Base-by-base conservation (phyloP, 208 protist genomes). In the Kentomonas sorsogonicus region DNA sequence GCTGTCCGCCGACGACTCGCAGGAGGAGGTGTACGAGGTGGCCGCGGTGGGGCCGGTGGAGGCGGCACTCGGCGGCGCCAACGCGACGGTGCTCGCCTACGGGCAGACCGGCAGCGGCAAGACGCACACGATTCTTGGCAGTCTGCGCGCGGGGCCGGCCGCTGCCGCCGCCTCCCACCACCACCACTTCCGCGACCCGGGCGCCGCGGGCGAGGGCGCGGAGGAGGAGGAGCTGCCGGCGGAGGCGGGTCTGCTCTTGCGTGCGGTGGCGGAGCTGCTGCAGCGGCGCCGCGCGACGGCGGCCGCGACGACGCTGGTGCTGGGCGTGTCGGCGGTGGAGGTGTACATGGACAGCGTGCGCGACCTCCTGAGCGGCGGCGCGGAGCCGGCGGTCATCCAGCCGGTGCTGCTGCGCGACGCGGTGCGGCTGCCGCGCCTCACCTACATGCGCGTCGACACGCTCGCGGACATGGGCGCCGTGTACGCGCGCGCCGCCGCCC, bases 91-190 rank as follows among this genome's bases (percentile, higher is more conserved):
- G 25, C 59, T 91, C 27, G 72, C 83, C 11, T 93, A 93, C 52
- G 89, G 90, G 7, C 87, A 96, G 61, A 96, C 85, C 1, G 86
- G 89, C 22, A 91, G 81, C 48, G 94, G 94, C 6, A 93, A 93
- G 67, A 90, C 86, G 10, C 83, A 79, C 73, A 91, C 86, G 2
- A 64, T 90, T 34, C 71, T 90, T 15, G 79, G 69, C 5, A n/a
- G n/a, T n/a, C n/a, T n/a, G n/a, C n/a, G n/a, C n/a, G n/a, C n/a
- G n/a, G n/a, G n/a, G n/a, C n/a, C n/a, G n/a, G n/a, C n/a, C n/a
- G n/a, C n/a, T n/a, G n/a, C n/a, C n/a, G n/a, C n/a, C n/a, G n/a
- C n/a, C n/a, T n/a, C n/a, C n/a, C n/a, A n/a, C n/a, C n/a, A n/a
- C n/a, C n/a, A n/a, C n/a, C n/a, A n/a, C n/a, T n/a, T n/a, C n/a